A percentile compares a stretch with the other conserved stretches of the same genome.
Conservation (phyloP, 225 moss, liverwort and hornwort species). For the Sphagnum contortum region DNA sequence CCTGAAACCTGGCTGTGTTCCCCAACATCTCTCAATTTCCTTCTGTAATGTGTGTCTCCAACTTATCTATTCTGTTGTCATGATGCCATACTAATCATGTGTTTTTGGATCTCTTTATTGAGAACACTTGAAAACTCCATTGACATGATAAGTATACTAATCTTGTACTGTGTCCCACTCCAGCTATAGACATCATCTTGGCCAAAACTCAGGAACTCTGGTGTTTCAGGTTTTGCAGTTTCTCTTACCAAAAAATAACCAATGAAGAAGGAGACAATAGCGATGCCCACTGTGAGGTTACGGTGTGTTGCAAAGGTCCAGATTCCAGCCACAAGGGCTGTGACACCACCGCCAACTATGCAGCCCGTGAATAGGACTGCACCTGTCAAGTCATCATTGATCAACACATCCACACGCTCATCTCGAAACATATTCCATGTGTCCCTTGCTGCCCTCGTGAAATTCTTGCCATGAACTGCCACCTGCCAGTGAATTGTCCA, state of each 20-base stretch:
- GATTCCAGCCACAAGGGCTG: constrained; percentile 79
- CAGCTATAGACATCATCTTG: no score
- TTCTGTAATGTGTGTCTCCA: no score
- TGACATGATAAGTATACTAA: no score
- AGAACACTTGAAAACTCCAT: no score
- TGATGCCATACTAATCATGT: no score
- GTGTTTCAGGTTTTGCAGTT: not conserved
- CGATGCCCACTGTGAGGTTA: constrained; percentile 44
- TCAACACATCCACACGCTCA: constrained; percentile 51
- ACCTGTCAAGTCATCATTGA: constrained; percentile 69
- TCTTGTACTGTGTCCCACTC: no score
- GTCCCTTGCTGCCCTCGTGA: constrained; percentile 66
- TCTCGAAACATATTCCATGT: constrained; percentile 69
- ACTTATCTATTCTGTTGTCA: no score
- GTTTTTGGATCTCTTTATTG: no score
- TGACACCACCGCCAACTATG: constrained; percentile 70
- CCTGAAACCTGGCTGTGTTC: no score
- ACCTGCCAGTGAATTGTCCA: constrained; percentile 29
- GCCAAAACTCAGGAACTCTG: no score
- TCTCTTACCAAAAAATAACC: constrained; percentile 64
- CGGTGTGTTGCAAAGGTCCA: constrained; percentile 60
- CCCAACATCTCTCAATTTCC: no score
- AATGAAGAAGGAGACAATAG: constrained; percentile 59
- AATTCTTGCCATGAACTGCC: constrained; percentile 63
- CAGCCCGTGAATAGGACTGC: constrained; percentile 69